Evolutionary conservation across 441 rosid genomes (phyloP).

Genomic region (Populus hybrid): DNA sequence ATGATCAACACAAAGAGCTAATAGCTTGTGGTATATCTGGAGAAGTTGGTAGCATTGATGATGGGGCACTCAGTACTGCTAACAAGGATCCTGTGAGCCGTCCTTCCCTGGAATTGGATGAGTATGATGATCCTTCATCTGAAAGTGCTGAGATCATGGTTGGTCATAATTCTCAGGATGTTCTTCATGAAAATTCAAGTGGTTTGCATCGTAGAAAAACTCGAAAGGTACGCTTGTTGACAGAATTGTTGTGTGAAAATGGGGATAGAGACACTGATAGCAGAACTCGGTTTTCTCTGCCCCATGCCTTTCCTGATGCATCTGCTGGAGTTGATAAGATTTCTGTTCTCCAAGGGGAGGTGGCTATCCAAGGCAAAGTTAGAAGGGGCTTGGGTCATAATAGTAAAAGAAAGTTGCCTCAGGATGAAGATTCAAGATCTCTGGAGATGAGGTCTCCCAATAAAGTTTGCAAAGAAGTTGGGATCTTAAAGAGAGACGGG

Average conservation of each 20-base stretch:
- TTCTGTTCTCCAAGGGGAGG: conserved; percentile 24
- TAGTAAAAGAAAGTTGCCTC: conserved; percentile 56
- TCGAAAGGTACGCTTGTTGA: conserved; percentile 65
- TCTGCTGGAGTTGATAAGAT: conserved; percentile 26
- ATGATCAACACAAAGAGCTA: conserved; percentile 26
- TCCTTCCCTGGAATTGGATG: conserved; percentile 38
- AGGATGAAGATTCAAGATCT: conserved; percentile 40
- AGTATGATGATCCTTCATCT: conserved; percentile 39
- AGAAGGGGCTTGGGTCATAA: conserved; percentile 34
- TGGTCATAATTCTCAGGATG: conserved; percentile 20
- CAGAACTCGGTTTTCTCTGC: conserved; percentile 35
- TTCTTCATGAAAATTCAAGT: conserved; percentile 29
- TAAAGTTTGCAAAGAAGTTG: conserved; percentile 35
- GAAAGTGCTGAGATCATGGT: conserved; percentile 48
- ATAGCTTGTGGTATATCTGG: conserved; percentile 33
- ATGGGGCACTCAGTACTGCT: conserved; percentile 22
- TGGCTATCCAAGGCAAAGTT: conserved; percentile 29
- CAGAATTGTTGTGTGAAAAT: conserved; percentile 56
- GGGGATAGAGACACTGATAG: conserved; percentile 28
- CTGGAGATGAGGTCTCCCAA: conserved; percentile 33
- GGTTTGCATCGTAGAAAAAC: conserved; percentile 56
- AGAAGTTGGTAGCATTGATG: conserved; percentile 31
- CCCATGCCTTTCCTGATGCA: conserved; percentile 29
- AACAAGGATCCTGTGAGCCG: conserved; percentile 22
- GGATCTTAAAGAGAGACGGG: conserved; percentile 28